These are phyloP conservation scores for Coniella lustricola DNA, from an alignment of 2,329 filamentous ascomycete species.

Conservation along the genomic window DNA sequence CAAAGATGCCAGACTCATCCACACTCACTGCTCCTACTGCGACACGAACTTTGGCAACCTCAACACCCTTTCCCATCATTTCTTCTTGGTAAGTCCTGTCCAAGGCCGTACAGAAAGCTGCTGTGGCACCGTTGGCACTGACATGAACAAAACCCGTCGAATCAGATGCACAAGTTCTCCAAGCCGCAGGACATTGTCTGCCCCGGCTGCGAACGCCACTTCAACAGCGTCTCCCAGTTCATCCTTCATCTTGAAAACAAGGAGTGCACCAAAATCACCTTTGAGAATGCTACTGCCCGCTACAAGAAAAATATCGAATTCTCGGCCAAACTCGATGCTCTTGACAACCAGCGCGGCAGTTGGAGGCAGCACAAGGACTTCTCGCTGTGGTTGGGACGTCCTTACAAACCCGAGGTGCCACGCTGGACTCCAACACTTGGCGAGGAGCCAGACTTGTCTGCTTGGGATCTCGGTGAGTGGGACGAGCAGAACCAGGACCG, in stretches of 20 bases:
- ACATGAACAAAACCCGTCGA: background rate
- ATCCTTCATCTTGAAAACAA: slow-evolving; percentile 39
- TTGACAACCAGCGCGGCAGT: slow-evolving; percentile 1
- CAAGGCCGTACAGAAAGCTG: background rate
- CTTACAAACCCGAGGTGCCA: background rate
- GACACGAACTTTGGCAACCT: slow-evolving; percentile 29
- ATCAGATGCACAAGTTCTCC: slow-evolving; percentile 28
- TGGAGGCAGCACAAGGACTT: slow-evolving; percentile 5
- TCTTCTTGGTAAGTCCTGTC: slow-evolving; percentile 30
- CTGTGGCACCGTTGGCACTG: too few species aligned
- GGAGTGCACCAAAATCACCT: slow-evolving; percentile 30
- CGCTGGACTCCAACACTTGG: background rate
- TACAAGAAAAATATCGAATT: slow-evolving; percentile 29
- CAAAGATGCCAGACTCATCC: slow-evolving; percentile 6
- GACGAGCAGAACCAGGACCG: slow-evolving; percentile 13
- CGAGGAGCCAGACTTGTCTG: slow-evolving; percentile 10
- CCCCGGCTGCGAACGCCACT: slow-evolving; percentile 37
- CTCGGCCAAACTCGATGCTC: slow-evolving; percentile 22
- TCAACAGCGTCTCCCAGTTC: slow-evolving; percentile 30
- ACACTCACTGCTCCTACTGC: slow-evolving; percentile 34
- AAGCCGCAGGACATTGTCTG: slow-evolving; percentile 36
- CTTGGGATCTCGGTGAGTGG: slow-evolving; percentile 15
- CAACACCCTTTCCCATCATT: slow-evolving; percentile 27
- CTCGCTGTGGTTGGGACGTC: slow-evolving; percentile 1
- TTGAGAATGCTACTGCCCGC: slow-evolving; percentile 5